Evolutionary conservation across 768 basidiomycete genomes (phyloP).

Genomic region (Leccinum broughii): DNA sequence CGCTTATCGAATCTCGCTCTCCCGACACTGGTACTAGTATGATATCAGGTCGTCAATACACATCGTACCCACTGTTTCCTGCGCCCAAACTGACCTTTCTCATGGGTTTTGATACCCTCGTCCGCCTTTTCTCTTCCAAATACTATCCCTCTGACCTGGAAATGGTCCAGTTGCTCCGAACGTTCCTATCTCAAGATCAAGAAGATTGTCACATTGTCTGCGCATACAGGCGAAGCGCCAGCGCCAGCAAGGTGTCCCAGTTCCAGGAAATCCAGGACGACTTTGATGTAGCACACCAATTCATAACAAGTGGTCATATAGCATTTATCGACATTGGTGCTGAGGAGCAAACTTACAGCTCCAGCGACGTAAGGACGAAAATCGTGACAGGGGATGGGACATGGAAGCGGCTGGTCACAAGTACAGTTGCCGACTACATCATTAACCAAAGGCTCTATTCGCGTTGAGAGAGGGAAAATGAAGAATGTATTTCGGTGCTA

Average conservation of each 20-base stretch:
- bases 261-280: slow-evolving; percentile 32
- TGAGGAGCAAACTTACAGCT: slow-evolving; percentile 60
- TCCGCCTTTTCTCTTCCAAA: slow-evolving; percentile 70
- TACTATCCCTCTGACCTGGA: slow-evolving; percentile 60
- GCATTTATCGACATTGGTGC: slow-evolving; percentile 61
- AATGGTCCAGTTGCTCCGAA: slow-evolving; percentile 57
- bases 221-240: slow-evolving; percentile 49
- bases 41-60: slow-evolving; percentile 8
- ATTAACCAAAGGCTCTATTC: slow-evolving; percentile 46
- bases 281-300: slow-evolving; percentile 44
- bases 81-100: slow-evolving; percentile 62
- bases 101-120: slow-evolving; percentile 83
- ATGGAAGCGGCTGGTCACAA: slow-evolving; percentile 52
- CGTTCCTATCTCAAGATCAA: slow-evolving; percentile 57
- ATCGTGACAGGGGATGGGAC: slow-evolving; percentile 20
- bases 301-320: slow-evolving; percentile 53
- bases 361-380: slow-evolving; percentile 57
- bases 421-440: slow-evolving; percentile 53
- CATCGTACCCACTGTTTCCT: slow-evolving; percentile 5
- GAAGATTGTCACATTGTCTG: slow-evolving; percentile 67
- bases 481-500: slow-evolving; percentile 18
- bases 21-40: neutral
- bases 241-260: slow-evolving; percentile 8
- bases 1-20: slow-evolving; percentile 1
- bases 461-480: neutral